Base-by-base conservation (phyloP, 768 basidiomycete genomes). In the Cystobasidiopsis lactophilus region DNA sequence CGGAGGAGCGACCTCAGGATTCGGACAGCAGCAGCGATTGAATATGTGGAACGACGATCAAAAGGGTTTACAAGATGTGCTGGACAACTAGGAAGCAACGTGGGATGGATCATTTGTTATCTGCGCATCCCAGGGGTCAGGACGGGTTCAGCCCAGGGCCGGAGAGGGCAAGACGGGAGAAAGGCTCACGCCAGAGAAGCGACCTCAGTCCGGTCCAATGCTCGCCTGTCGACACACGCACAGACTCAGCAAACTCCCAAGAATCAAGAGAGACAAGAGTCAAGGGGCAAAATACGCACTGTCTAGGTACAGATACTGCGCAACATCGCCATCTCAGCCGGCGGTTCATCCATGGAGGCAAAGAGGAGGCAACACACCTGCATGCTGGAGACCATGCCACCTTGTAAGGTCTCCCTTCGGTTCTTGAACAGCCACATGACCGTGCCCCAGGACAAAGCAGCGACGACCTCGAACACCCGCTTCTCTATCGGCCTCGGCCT, bases 301-400 rank as follows among this genome's bases (percentile, higher is more conserved):
- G 66, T 96, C 86, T 37, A 78, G 77, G 69, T 96, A 98, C 37
- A 98, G 73, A 67, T 96, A 98, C 33, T 35, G 33, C 33, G 9
- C 7, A 16, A 35, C 9, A 7, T 7, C 7, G 33, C 16, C n/a
- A n/a, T n/a, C n/a, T n/a, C n/a, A n/a, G n/a, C n/a, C n/a, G n/a
- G n/a, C n/a, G n/a, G n/a, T n/a, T n/a, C 9, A 35, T 35, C 33
- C 33, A 7, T 16, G 16, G 16, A 35, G 16, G 33, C 9, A 7
- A 7, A 35, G 7, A 35, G 7, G 33, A 7, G 16, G 7, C 33
- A 16, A 35, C 33, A 7, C 9, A 35, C 33, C 53, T 74, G 76
- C 89, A 93, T 95, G 18, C 82, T 83, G 69, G 77, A 84, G 71
- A 85, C 86, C 85, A 95, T 85, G 53, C 89, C 93, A 18, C 85